Conservation (phyloP, 2,329 filamentous ascomycete genomes). For the Dactylellina sp. region DNA sequence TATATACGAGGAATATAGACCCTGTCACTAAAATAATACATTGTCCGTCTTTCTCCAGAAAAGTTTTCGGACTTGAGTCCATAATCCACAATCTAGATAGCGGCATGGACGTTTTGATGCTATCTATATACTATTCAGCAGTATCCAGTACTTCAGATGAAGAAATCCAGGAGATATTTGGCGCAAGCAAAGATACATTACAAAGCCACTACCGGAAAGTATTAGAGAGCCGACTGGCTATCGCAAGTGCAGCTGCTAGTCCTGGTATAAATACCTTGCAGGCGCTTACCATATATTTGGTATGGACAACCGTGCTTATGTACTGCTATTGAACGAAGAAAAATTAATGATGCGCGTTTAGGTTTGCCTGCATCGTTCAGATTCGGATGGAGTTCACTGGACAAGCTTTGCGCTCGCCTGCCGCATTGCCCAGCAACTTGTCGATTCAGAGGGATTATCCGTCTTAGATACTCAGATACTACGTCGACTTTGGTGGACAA, state of each 20-base stretch:
- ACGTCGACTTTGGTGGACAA: conserved; percentile 18
- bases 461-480: conserved; percentile 14
- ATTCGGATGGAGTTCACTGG: conserved; percentile 2
- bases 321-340: not conserved
- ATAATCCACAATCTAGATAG: not conserved
- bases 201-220: conserved; percentile 10
- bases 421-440: conserved; percentile 11
- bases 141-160: conserved; percentile 1
- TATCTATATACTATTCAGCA: conserved; percentile 23
- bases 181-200: not conserved
- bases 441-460: conserved; percentile 1
- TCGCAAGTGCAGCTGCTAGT: not conserved
- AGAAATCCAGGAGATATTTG: conserved; percentile 2
- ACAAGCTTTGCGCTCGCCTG: conserved; percentile 6
- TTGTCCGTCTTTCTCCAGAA: conserved; percentile 13
- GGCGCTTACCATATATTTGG: conserved; percentile 11
- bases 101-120: conserved; percentile 1
- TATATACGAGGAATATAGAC: conserved; percentile 11
- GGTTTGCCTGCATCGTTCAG: conserved; percentile 14
- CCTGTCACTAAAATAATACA: conserved; percentile 12
- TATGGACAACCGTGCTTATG: not conserved
- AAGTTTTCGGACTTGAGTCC: conserved; percentile 2
- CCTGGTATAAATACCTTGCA: conserved; percentile 6
- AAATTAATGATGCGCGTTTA: not conserved
- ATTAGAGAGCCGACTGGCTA: conserved; percentile 3